Base-by-base conservation (phyloP, 768 basidiomycete species). In the Serpula lacrymans region DNA sequence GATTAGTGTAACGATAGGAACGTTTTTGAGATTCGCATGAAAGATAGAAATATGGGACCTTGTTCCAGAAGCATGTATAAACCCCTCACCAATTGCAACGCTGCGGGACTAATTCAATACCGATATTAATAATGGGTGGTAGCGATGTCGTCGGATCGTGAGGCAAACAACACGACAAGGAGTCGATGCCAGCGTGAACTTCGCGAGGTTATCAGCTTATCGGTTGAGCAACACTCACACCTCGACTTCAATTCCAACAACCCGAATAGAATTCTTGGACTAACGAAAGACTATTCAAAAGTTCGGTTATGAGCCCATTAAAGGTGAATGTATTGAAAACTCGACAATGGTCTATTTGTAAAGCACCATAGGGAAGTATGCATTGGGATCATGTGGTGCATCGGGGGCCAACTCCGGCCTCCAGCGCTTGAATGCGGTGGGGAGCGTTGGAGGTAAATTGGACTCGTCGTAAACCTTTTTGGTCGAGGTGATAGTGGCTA, bases 351-450 rank as follows among this genome's bases (percentile, higher is more conserved):
- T n/a, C 46, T 46, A 76, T 57, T 68, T 74, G 69, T 81, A 82
- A 43, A 89, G 57, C 31, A 68, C 54, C 88, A 91, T 88, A 9
- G 88, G 88, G 66, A 89, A 95, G 64, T 93, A 93, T 2, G 84
- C 70, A 54, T 83, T 61, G 31, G 83, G 80, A 44, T 82, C 82
- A 55, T 93, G 90, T 14, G 92, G 92, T n/a, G 88, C 80, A 52
- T 86, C 78, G 3, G 78, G 78, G 2, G 85, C 78, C 30, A 71
- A 64, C 56, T 81, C 64, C 4, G 91, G 86, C 26, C 69, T 65
- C 93, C 93, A 96, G 43, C 76, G 78, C 60, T 73, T 77, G 66
- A 75, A 73, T 1, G 84, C 60, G 20, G 67, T 75, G 14, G 89
- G 82, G n/a, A 88, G 69, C 3, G 65, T 63, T 18, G 92, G 92